Base-by-base conservation (phyloP, 2,329 filamentous ascomycete species). In the Paraphaeosphaeria minitans region DNA sequence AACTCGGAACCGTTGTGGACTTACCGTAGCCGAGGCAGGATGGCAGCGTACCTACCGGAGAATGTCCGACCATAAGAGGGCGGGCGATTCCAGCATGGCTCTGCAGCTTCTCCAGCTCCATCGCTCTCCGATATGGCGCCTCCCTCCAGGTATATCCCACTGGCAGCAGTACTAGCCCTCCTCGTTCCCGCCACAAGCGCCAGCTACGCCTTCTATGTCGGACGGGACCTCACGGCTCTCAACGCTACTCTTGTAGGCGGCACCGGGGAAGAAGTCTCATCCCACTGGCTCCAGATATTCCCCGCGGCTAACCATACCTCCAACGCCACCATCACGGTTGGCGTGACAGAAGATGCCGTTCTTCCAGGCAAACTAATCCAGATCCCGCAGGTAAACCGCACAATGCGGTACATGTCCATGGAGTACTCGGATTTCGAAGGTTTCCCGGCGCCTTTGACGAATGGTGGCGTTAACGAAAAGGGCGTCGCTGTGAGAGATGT, bases 141-240 rank as follows among this genome's bases (percentile, higher is more conserved):
- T 41, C 27, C 27, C 13, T 16, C 21, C 5, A 14, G 27, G 19
- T 22, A 27, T 6, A 29, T 16, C 37, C 21, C 31, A 37, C 5
- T 37, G 21, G 31, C 47, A 39, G 24, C n/a, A 42, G 24, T 24
- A 16, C 24, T 42, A 10, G 49, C 64, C 12, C 41, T 61, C 22
- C 45, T 67, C 35, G 43, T 58, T 1, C 57, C 65, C 13, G 59
- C 59, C 0, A 47, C 59, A 6, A 53, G 55, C n/a, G 78, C 78
- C n/a, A 82, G 80, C 69, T 81, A 82, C 65, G 79, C 78, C 14
- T 81, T 82, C 66, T 82, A 81, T 53, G 78, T 82, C 19, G 80
- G 80, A 59, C 80, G 80, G 59, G 72, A 75, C 41, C 75, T 82
- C 59, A 81, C 80, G 0, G 67, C 73, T 14, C 75, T 78, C 59